Base-by-base conservation (phyloP, 345 rosid genomes). In the Brassica cretica region DNA sequence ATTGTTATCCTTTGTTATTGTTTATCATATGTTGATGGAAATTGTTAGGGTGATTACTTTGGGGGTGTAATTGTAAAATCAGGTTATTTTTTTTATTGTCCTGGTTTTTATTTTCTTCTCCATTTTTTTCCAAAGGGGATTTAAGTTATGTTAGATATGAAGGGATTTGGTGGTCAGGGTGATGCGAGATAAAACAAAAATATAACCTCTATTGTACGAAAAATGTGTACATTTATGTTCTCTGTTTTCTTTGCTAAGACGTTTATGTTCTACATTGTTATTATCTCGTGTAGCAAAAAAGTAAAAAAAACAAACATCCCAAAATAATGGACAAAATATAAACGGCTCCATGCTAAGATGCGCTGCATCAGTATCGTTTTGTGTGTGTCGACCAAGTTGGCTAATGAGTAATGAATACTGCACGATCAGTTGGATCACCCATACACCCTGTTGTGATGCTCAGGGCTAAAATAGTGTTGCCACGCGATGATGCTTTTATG, bases 1-100 rank as follows among this genome's bases (percentile, higher is more conserved):
- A 33, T 77, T 66, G n/a, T 15, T 72, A 61, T 59, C 64, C 30
- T 58, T 63, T 70, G 10, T 16, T 53, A 6, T 16, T 53, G 5
- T 21, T 62, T 27, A 49, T 21, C 15, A 11, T 9, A 51, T 39
- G 24, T 8, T 56, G 76, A 58, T 72, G 73, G 44, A 21, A 58
- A 66, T 44, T 66, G 76, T 58, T 53, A 72, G 74, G 82, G 77
- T 78, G 73, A 21, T 60, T 35, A 73, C 29, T 67, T 35, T 61
- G 74, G 77, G 82, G 24, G 65, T 73, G 82, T 78, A 67, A 72
- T 73, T 73, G 78, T 78, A 78, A 78, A 73, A 68, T 73, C 74
- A 68, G 78, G 70, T 61, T 61, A 32, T 24, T 14, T 78, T 60
- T 66, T 59, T 67, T 78, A 53, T n/a, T 49, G 7, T 49, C 58